Evolutionary conservation across 306 rosid species (phyloP).

Genomic region (Quercus parvula): DNA sequence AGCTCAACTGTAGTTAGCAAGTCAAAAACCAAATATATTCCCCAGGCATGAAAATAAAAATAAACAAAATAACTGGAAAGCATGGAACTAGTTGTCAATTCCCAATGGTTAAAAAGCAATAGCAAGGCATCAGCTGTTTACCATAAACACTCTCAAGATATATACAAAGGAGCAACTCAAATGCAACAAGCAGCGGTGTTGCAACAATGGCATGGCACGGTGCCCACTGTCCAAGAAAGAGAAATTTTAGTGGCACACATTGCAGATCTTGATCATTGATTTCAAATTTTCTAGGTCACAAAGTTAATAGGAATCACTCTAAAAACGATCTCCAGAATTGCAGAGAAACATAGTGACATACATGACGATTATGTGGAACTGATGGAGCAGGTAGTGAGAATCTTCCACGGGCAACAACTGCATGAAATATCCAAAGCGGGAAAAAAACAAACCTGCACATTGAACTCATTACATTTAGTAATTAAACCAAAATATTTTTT

Average conservation of each 20-base stretch:
- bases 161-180: slow-evolving; percentile 96
- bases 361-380: slow-evolving; percentile 91
- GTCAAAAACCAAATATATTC: slow-evolving; percentile 1
- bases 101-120: slow-evolving; percentile 3
- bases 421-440: slow-evolving; percentile 96
- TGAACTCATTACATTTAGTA: slow-evolving; percentile 17
- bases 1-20: neutral
- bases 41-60: neutral
- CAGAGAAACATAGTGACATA: slow-evolving; percentile 35
- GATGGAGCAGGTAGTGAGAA: slow-evolving; percentile 98
- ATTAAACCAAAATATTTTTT: neutral
- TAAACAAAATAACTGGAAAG: neutral
- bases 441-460: slow-evolving; percentile 69
- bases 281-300: neutral
- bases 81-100: slow-evolving; percentile 11
- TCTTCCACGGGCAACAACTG: slow-evolving; percentile 91
- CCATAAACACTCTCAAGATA: slow-evolving; percentile 87
- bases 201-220: slow-evolving; percentile 97
- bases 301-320: slow-evolving; percentile 3
- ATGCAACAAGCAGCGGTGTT: slow-evolving; percentile 83
- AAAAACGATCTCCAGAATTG: slow-evolving; percentile 12
- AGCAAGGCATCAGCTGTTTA: slow-evolving; percentile 29
- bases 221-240: slow-evolving; percentile 91
- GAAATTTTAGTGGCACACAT: slow-evolving; percentile 15
- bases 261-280: neutral